Evolutionary conservation across 2,329 filamentous ascomycete genomes (phyloP), one percentile per base, ranked within the genome.

Genomic region (Stromatinia cepivora): DNA sequence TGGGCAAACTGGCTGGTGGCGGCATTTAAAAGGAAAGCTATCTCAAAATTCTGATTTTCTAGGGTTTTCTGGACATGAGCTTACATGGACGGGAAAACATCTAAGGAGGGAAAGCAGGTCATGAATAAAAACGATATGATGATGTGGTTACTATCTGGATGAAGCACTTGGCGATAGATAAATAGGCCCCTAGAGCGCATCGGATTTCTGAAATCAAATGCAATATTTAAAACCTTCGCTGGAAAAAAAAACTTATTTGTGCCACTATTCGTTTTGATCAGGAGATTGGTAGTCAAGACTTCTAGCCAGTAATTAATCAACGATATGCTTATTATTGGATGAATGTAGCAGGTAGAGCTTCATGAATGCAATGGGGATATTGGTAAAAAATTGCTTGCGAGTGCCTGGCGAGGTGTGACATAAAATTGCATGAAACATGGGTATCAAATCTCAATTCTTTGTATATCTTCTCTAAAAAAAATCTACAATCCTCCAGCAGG

Each of bases 401-500:
- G 28, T 36, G 34, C 1, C 46, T 63, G 22, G 22, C n/a, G 4
- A 28, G 9, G 8, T n/a, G 28, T 15, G 31, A 13, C 4, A 28
- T 25, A 11, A 22, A 45, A 42, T 36, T 42, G 52, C 15, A 48
- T 50, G 11, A 22, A 46, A 53, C 36, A 45, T 64, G 62, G 67
- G 67, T 69, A 69, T 69, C 62, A 66, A 57, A n/a, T 69, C n/a
- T 66, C 17, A 31, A 34, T 56, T 48, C 61, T 52, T 63, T 39
- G 34, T 56, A 42, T 46, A 22, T 56, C 58, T 69, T 42, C 46
- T 56, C 36, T 65, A 36, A 31, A 20, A 48, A 34, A 20, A 48
- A 34, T 70, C 59, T 78, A 79, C 70, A 78, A 70, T 31, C 77
- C 77, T 28, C 77, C 77, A 64, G 76, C 73, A 61, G 92, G 91